Conservation (phyloP, 2,329 filamentous ascomycete species). For the Allantophomopsis lycopodina region DNA sequence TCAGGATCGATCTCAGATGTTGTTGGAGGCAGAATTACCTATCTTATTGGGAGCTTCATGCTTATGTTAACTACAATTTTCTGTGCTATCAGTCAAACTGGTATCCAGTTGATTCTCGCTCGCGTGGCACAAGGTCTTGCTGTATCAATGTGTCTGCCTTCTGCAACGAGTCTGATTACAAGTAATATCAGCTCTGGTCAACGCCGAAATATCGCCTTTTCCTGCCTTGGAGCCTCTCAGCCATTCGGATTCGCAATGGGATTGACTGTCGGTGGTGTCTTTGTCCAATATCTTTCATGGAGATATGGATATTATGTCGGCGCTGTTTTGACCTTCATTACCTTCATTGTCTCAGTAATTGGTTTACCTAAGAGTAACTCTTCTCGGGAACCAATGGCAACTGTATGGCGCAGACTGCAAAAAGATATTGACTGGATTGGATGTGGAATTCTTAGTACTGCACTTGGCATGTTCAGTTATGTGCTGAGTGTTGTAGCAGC, state of each 20-base stretch:
- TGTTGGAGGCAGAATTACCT: slow-evolving; percentile 28
- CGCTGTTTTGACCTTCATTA: slow-evolving; percentile 20
- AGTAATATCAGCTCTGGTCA: slow-evolving; percentile 29
- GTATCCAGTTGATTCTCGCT: slow-evolving; percentile 29
- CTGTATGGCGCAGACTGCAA: slow-evolving; percentile 3
- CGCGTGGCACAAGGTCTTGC: slow-evolving; percentile 30
- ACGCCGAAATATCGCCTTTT: slow-evolving; percentile 34
- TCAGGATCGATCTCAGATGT: slow-evolving; percentile 34
- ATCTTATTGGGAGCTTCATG: slow-evolving; percentile 28
- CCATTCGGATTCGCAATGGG: slow-evolving; percentile 36
- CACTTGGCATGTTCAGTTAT: slow-evolving; percentile 34
- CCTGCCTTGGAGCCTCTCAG: slow-evolving; percentile 32
- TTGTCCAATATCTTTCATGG: slow-evolving; percentile 34
- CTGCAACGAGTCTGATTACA: slow-evolving; percentile 33
- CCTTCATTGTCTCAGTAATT: slow-evolving; percentile 9
- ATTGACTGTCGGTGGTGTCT: slow-evolving; percentile 33
- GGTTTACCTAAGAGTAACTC: slow-evolving; percentile 3
- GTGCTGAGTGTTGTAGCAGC: slow-evolving; percentile 14
- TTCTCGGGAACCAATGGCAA: not conserved
- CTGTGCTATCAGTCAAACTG: slow-evolving; percentile 24
- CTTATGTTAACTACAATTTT: slow-evolving; percentile 27
- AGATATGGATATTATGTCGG: slow-evolving; percentile 33
- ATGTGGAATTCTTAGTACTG: slow-evolving; percentile 27
- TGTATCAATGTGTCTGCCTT: slow-evolving; percentile 31
- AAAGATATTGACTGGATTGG: slow-evolving; percentile 39